Percentiles rank a stretch among this genome's conserved stretches.
These are phyloP conservation scores for Picea abies DNA, from an alignment of 83 land plant species.

Conservation along the genomic window DNA sequence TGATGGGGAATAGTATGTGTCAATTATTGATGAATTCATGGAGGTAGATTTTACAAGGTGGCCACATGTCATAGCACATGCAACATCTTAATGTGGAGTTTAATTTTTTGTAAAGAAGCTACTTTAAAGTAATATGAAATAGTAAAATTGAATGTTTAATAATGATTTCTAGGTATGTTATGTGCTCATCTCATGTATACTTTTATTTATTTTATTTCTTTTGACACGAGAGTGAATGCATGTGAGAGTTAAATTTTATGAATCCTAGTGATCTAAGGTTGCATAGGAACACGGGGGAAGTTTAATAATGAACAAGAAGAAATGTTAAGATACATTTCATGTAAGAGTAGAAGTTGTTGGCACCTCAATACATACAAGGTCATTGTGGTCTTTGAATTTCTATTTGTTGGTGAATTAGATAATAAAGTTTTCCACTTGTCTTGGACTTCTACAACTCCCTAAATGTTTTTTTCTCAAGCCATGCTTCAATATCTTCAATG, in stretches of 20 bases:
- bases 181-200: not conserved
- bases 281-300: not conserved
- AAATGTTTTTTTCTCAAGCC: conserved; percentile 82
- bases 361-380: no score
- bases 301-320: not conserved
- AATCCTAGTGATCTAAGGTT: not conserved
- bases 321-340: not conserved
- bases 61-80: conserved; percentile 98
- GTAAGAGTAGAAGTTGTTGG: no score
- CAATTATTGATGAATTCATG: conserved; percentile 96
- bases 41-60: conserved; percentile 95
- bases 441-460: conserved; percentile 80
- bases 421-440: conserved; percentile 85
- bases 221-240: not conserved
- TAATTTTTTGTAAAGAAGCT: not conserved
- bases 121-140: not conserved
- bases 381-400: no score
- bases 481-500: conserved; percentile 75
- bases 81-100: conserved; percentile 17
- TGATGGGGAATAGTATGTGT: conserved; percentile 89
- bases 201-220: not conserved
- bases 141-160: conserved; percentile 72
- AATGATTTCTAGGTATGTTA: conserved; percentile 91
- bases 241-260: not conserved
- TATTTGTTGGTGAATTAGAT: conserved; percentile 63